Base-by-base conservation (phyloP, 371 early-diverging fungal genomes). In the Quaeritorhiza haematococci region DNA sequence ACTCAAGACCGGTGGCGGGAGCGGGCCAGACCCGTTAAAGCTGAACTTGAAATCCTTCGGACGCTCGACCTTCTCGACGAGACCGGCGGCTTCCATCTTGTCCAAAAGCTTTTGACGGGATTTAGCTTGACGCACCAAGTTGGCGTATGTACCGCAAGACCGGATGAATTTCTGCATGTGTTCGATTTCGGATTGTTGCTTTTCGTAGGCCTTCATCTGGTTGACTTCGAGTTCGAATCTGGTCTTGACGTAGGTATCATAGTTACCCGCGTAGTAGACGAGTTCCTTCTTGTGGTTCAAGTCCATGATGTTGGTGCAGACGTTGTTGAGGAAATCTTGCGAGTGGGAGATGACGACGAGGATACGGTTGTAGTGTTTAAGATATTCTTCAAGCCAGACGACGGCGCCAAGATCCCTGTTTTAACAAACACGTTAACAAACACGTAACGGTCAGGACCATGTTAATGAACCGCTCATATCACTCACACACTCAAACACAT, bases 121-220 rank as follows among this genome's bases (percentile, higher is more conserved):
- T 80, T 99, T 98, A 52, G 96, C 99, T 76, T 96, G 97, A 58
- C 91, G 83, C 50, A 98, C 95, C 84, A 98, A 85, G 79, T 96
- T 97, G 65, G 99, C 92, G 81, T 92, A 97, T 51, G 96, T 96
- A 92, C 99, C 97, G 63, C 96, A 96, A 30, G 95, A 92, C 33
- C 96, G 93, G 72, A 98, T 94, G 77, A 99, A 99, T 79, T 92
- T 89, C 72, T 96, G 94, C 76, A 99, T 93, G 78, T 97, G 94
- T 26, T 87, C 96, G 71, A 96, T 98, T 80, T 98, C 98, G 59
- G 86, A 93, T 75, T 96, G 96, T 72, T 98, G 96, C 81, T 96
- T 96, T 46, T 91, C 83, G 72, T 93, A 98, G 24, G 94, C 96
- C 88, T 93, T 98, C 83, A 88, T 89, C 75, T 95, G 93, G 80